Evolutionary conservation across 2,329 filamentous ascomycete genomes (phyloP), one percentile per base, ranked within the genome.

Genomic region (Colletotrichum eremochloae): DNA sequence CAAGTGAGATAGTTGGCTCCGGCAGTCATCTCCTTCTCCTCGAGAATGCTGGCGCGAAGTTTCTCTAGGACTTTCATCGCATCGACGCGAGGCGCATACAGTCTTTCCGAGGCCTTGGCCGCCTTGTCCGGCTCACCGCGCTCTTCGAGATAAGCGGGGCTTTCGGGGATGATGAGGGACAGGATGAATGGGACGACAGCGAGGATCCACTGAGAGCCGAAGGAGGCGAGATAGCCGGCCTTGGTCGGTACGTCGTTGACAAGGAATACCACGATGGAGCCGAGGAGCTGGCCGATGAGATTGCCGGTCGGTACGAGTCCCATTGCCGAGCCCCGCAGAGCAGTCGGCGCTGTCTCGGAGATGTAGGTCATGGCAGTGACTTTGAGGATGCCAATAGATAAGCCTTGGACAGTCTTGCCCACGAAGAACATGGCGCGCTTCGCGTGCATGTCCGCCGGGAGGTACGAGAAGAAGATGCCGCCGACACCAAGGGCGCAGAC

Each of bases 1-100:
- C 83, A 85, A 71, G 85, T 82, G 12, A 75, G 36, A 57, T 85
- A 87, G 0, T 81, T 82, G 2, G 74, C 76, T 0, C 77, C 74
- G 2, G 76, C 76, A 3, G 77, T 69, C 2, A 77, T 76, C 3
- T 76, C 76, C 6, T 82, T 80, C 66, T 84, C 81, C 72, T 86
- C 83, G 24, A 84, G 80, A 66, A 88, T 86, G 14, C 83, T 71
- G 0, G 68, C 55, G 2, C 76, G 63, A 0, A 79, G 75, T 6
- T 68, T 76, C 2, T 75, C 70, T 5, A 79, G 24, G 0, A 72
- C 75, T 0, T 48, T 60, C 0, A 74, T 50, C 0, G 71, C 71
- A 36, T 73, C 77, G 4, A 69, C 60, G 12, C 72, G 72, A 2
- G 77, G 77, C 0, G 77, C 72, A 14, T 75, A 79, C 0, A 79